Base-by-base conservation (phyloP, 2,329 filamentous ascomycete species). In the Nannizziopsis barbatae region DNA sequence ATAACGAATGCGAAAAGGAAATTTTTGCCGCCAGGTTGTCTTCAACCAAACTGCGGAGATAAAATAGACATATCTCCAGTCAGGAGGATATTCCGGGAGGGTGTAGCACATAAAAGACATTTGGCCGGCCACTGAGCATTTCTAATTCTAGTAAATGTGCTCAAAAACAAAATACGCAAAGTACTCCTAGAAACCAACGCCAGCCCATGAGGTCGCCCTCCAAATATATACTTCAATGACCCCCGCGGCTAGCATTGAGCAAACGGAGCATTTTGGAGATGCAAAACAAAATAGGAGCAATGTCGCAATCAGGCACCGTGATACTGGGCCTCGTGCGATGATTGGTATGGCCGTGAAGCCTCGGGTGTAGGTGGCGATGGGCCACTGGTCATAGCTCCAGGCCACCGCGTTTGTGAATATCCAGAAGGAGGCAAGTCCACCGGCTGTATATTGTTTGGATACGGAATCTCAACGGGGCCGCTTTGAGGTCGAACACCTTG, bases 401-500 rank as follows among this genome's bases (percentile, higher is more conserved):
- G 31, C 46, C 46, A 49, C 22, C 39, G 35, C 9, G n/a, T 10
- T 12, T 37, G 22, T 36, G 30, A 30, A 41, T 45, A 41, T 17
- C 37, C 39, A 11, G 43, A 15, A 38, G 30, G 14, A 33, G 44
- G 41, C 11, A 42, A 50, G 2, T 18, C 12, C 36, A 40, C 17
- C 3, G 48, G 36, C n/a, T 53, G 44, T 18, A 44, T 15, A 2
- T 41, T 39, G 3, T 43, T 32, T 5, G 51, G 45, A 14, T 48
- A 35, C 15, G 48, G 14, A 20, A 45, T 35, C 15, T 45, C 36
- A n/a, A 22, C 30, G 2, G 53, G 32, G n/a, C 33, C 44, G 8
- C 43, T 54, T 47, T 50, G 46, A 20, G 49, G 52, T 36, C 48
- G 50, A 32, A 52, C 50, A 39, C 50, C 49, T 9, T 49, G 38